Conservation (phyloP, 129 eudicot species). For the Centrapalus pauciflorus region DNA sequence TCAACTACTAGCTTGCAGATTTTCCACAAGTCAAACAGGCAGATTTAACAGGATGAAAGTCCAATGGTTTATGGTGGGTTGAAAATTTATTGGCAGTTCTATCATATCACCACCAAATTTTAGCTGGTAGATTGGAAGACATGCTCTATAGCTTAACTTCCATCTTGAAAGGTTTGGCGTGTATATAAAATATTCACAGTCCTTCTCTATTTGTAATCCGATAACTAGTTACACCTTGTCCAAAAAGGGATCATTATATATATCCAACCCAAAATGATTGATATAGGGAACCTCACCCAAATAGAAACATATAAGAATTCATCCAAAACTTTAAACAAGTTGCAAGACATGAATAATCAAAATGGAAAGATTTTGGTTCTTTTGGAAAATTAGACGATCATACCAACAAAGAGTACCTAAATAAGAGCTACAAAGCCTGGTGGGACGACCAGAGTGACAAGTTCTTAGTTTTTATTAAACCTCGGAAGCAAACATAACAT, state of each 20-base stretch:
- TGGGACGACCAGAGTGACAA: background rate
- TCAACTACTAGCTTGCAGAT: background rate
- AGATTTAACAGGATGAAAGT: background rate
- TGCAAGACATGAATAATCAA: no score
- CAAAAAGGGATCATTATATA: background rate
- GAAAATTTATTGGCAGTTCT: background rate
- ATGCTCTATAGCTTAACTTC: no score
- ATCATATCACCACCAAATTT: background rate
- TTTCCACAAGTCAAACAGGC: background rate
- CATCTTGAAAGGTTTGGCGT: no score
- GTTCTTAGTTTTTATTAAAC: background rate
- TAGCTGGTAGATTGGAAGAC: background rate
- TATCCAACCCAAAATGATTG: background rate
- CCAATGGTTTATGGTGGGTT: background rate
- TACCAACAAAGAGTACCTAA: background rate
- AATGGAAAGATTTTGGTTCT: background rate
- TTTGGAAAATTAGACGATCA: background rate
- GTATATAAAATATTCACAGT: no score
- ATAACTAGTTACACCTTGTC: no score
- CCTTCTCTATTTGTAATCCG: no score
- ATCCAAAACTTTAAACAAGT: no score
- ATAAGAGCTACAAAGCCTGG: background rate
- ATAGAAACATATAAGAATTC: background rate
- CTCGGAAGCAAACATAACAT: constrained; percentile 7
- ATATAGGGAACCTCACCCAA: background rate